These are phyloP conservation scores for Podila minutissima DNA, from an alignment of 192 early-diverging fungal genomes.

Conservation along the genomic window DNA sequence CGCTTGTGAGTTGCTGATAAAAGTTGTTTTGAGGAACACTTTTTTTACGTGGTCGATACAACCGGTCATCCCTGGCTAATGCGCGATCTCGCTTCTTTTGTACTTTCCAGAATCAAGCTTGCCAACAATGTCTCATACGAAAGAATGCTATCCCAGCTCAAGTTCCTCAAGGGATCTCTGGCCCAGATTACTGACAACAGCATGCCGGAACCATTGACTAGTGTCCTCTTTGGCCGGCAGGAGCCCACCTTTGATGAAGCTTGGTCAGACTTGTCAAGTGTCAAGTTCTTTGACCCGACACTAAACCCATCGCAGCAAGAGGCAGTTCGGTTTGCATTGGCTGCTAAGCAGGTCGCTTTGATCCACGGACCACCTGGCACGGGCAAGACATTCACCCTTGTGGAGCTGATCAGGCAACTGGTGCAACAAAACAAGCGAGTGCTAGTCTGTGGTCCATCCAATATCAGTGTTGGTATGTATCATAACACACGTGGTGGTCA, in stretches of 20 bases:
- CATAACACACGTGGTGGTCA: too few species aligned
- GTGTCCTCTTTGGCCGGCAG: constrained; percentile 59
- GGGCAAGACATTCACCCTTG: constrained; percentile 89
- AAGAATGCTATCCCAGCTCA: constrained; percentile 43
- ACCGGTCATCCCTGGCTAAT: neutral
- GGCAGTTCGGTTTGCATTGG: constrained; percentile 73
- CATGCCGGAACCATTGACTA: constrained; percentile 23
- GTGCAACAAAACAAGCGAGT: constrained; percentile 65
- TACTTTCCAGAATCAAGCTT: constrained; percentile 46
- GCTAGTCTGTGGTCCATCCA: constrained; percentile 90
- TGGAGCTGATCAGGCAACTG: constrained; percentile 88
- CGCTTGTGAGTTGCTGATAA: constrained; percentile 63
- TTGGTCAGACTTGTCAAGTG: constrained; percentile 25
- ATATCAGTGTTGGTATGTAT: constrained; percentile 80
- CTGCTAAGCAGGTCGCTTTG: constrained; percentile 72
- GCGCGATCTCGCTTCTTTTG: constrained; percentile 42
- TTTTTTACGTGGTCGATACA: neutral
- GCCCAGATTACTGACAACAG: constrained; percentile 31
- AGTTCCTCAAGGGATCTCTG: constrained; percentile 57
- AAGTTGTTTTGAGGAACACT: constrained; percentile 52
- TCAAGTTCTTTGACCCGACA: constrained; percentile 63
- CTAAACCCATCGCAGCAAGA: constrained; percentile 78
- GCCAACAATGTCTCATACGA: constrained; percentile 63
- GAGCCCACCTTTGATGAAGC: constrained; percentile 35
- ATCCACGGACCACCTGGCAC: constrained; percentile 92